phyloP scores from a whole-genome alignment of 2,329 filamentous ascomycete species.

The Bretziella fagacearum region DNA sequence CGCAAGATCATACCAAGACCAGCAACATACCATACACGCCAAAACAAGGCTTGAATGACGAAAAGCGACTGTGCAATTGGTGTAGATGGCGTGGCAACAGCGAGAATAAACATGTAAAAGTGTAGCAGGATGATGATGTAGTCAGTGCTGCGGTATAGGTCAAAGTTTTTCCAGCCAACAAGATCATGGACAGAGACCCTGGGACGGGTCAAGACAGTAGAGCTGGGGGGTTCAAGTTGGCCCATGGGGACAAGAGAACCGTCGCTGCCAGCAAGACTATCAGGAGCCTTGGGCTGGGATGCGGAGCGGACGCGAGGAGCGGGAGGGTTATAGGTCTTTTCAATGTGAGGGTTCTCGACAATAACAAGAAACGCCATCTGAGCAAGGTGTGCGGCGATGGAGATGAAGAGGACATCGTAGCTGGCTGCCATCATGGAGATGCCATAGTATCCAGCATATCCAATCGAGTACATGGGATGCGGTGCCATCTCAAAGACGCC shows the following conservation, averaged over 20 bases:
- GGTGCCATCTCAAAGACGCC: slow-evolving; percentile 98
- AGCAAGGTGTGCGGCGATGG: slow-evolving; percentile 80
- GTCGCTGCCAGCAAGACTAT: background rate
- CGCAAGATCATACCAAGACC: slow-evolving; percentile 76
- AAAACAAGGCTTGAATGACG: slow-evolving; percentile 59
- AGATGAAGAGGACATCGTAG: slow-evolving; percentile 94
- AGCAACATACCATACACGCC: slow-evolving; percentile 83
- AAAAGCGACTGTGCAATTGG: slow-evolving; percentile 61
- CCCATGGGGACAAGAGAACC: too few species aligned
- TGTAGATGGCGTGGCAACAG: slow-evolving; percentile 62
- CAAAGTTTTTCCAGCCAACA: slow-evolving; percentile 66
- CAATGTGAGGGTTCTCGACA: slow-evolving; percentile 94
- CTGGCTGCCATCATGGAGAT: slow-evolving; percentile 97
- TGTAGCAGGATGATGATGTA: slow-evolving; percentile 61
- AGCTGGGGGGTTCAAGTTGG: slow-evolving; percentile 21
- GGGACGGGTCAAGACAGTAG: slow-evolving; percentile 31
- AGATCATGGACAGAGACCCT: slow-evolving; percentile 44
- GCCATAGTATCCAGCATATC: slow-evolving; percentile 94
- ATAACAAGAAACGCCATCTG: slow-evolving; percentile 85
- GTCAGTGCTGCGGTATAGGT: slow-evolving; percentile 77
- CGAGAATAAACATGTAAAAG: slow-evolving; percentile 56
- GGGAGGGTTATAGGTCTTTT: slow-evolving; percentile 90
- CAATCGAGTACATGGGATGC: slow-evolving; percentile 97
- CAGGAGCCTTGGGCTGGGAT: slow-evolving; percentile 21
- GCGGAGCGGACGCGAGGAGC: slow-evolving; percentile 46